Conservation (phyloP, 371 early-diverging fungal genomes). For the Mortierella sp. region DNA sequence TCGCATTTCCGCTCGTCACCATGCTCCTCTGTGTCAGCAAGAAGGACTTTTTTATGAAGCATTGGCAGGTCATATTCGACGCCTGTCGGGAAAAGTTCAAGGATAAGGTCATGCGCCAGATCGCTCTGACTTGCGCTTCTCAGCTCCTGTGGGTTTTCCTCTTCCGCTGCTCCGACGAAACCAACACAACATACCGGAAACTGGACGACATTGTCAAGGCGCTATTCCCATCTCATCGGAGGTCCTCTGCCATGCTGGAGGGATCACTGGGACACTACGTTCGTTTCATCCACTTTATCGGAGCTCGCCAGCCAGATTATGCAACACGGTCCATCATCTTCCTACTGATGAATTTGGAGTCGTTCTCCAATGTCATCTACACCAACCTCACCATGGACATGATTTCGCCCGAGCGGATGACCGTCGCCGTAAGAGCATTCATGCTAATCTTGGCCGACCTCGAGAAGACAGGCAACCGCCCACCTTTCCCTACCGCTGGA, state of each 20-base stretch:
- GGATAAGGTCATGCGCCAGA: conserved; percentile 67
- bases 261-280: conserved; percentile 82
- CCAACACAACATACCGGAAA: conserved; percentile 36
- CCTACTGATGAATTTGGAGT: conserved; percentile 76
- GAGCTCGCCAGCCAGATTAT: conserved; percentile 85
- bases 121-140: conserved; percentile 84
- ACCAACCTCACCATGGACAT: conserved; percentile 61
- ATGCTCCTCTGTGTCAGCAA: conserved; percentile 91
- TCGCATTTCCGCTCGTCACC: conserved; percentile 88
- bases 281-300: conserved; percentile 84
- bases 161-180: conserved; percentile 76
- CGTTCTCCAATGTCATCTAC: conserved; percentile 60
- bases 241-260: conserved; percentile 80
- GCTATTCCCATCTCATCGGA: conserved; percentile 77
- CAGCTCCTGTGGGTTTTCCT: conserved; percentile 95
- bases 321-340: conserved; percentile 80
- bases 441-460: conserved; percentile 78
- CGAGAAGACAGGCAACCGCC: conserved; percentile 63
- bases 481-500: conserved; percentile 70
- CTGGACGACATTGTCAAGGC: conserved; percentile 75
- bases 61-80: conserved; percentile 85
- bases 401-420: conserved; percentile 81
- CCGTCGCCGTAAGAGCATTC: conserved; percentile 82
- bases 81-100: conserved; percentile 84
- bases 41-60: conserved; percentile 87